Conservation (phyloP, 164 flowering plant species). For the Tetracentron sinense region DNA sequence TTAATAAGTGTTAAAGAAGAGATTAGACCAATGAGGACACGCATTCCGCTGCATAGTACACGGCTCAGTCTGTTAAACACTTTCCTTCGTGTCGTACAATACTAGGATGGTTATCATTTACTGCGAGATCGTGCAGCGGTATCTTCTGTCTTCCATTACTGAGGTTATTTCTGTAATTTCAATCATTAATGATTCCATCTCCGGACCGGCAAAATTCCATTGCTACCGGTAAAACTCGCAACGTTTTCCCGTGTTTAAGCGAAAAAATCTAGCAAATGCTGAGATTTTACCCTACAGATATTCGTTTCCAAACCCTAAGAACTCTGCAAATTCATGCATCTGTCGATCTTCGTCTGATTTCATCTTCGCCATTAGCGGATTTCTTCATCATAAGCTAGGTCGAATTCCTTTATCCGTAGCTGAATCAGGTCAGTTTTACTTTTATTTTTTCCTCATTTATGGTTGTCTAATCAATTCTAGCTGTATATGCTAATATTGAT, state of each 20-base stretch:
- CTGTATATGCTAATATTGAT: background rate
- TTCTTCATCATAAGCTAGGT: no score
- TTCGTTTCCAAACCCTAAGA: constrained; percentile 12
- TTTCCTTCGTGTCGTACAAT: no score
- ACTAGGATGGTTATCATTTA: no score
- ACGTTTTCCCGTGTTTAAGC: constrained; percentile 15
- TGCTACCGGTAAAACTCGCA: constrained; percentile 26
- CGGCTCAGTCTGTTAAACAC: no score
- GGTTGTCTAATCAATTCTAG: background rate
- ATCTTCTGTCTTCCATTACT: no score
- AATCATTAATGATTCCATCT: background rate
- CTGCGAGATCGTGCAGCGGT: no score
- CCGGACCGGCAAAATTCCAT: constrained; percentile 23
- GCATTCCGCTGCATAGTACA: no score
- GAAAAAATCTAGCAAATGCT: constrained; percentile 2
- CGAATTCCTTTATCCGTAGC: constrained; percentile 1
- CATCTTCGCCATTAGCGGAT: no score
- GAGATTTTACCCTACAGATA: constrained; percentile 6
- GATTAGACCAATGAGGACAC: no score
- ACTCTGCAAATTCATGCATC: background rate
- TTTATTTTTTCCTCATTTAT: background rate
- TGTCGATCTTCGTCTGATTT: background rate
- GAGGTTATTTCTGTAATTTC: background rate
- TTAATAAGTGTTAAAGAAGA: no score
- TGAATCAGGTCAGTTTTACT: constrained; percentile 18